Percentiles rank a stretch among this genome's conserved stretches.
phyloP scores from a whole-genome alignment of 495 filamentous ascomycete genomes.

The Penicillium silybi region DNA sequence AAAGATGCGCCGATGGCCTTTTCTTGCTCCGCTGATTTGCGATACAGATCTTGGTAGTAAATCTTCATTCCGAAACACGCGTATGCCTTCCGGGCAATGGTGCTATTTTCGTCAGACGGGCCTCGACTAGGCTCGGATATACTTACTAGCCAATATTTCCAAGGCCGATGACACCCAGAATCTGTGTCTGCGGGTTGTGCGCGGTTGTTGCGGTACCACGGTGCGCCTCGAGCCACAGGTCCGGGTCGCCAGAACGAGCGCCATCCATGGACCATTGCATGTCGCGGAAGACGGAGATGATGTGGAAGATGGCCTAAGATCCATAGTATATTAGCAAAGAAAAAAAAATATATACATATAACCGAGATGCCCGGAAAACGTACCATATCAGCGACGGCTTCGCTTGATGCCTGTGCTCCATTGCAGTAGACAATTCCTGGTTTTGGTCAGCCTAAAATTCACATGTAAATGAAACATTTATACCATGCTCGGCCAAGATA shows the following conservation, averaged over 20 bases:
- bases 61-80: slow-evolving; percentile 17
- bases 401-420: slow-evolving; percentile 11
- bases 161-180: slow-evolving; percentile 10
- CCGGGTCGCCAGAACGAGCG: slow-evolving; percentile 8
- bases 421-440: slow-evolving; percentile 9
- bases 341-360: too few relatives aligned
- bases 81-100: slow-evolving; percentile 13
- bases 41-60: slow-evolving; percentile 13
- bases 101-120: background rate
- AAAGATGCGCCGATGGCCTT: slow-evolving; percentile 7
- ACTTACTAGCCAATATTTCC: slow-evolving; percentile 16
- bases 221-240: slow-evolving; percentile 11
- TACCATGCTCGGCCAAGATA: slow-evolving; percentile 11
- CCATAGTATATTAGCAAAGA: too few relatives aligned
- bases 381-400: slow-evolving; percentile 15
- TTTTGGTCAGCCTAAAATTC: background rate
- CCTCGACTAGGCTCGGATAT: background rate
- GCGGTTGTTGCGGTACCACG: slow-evolving; percentile 6
- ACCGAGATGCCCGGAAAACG: background rate
- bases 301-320: slow-evolving; percentile 12
- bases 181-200: slow-evolving; percentile 9
- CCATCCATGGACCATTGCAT: slow-evolving; percentile 16
- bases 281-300: slow-evolving; percentile 12
- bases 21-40: slow-evolving; percentile 9
- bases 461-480: background rate